A percentile compares a stretch with the other conserved stretches of the same genome.
phyloP scores from a whole-genome alignment of 2,329 filamentous ascomycete genomes.

The Ambrosiella cleistominuta region DNA sequence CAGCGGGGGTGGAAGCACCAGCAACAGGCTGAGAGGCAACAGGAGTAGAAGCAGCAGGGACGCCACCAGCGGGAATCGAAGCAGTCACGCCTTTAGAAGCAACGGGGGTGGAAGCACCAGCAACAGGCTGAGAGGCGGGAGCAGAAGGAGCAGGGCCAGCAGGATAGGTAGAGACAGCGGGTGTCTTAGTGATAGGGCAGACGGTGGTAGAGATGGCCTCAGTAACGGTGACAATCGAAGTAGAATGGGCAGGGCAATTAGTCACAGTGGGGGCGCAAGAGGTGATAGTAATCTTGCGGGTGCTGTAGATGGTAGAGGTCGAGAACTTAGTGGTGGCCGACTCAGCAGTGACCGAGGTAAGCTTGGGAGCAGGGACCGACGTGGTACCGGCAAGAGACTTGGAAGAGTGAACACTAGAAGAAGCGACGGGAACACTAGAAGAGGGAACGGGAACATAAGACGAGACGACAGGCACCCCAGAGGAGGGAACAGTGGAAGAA shows the following conservation, averaged over 20 bases:
- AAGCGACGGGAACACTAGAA: too few relatives aligned
- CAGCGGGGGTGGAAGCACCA: not conserved
- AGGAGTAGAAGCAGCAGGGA: not conserved
- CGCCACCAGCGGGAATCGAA: constrained; percentile 22
- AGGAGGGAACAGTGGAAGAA: too few relatives aligned
- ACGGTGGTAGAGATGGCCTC: constrained; percentile 27
- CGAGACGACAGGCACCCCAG: too few relatives aligned
- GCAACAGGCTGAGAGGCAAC: not conserved
- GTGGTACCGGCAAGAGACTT: too few relatives aligned
- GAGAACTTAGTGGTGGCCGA: constrained; percentile 5
- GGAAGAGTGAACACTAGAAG: too few relatives aligned
- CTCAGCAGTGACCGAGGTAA: not conserved
- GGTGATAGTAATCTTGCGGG: constrained; percentile 34
- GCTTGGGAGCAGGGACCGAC: not conserved
- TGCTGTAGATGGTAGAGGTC: constrained; percentile 26
- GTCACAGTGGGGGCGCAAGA: constrained; percentile 31
- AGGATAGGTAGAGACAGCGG: not conserved
- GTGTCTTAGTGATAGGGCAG: constrained; percentile 18
- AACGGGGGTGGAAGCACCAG: not conserved
- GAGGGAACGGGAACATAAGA: constrained; percentile 9
- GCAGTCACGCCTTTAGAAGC: not conserved
- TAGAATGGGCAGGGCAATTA: constrained; percentile 23
- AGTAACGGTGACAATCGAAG: constrained; percentile 23
- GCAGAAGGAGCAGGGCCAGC: not conserved
- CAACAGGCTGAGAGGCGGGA: not conserved